Conservation (phyloP, 257 asterid genomes). For the Gentiana straminea region DNA sequence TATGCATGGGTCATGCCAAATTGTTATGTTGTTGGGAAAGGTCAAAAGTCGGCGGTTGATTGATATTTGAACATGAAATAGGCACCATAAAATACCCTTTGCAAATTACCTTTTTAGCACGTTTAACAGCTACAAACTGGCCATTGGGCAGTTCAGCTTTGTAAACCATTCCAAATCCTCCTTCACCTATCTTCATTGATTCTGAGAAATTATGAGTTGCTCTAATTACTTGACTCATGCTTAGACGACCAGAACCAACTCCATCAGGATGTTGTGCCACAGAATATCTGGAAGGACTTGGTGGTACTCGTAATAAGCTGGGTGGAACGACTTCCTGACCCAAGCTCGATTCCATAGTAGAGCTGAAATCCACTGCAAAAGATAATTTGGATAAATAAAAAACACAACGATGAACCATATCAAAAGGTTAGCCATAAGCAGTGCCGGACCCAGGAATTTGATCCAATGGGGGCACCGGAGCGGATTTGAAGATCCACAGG, state of each 20-base stretch:
- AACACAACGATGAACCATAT: no score
- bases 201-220: slow-evolving; percentile 74
- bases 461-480: no score
- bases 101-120: slow-evolving; percentile 76
- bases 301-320: slow-evolving; percentile 50
- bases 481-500: no score
- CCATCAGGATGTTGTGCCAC: slow-evolving; percentile 77
- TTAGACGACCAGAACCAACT: slow-evolving; percentile 78
- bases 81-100: neutral
- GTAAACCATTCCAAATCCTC: slow-evolving; percentile 92
- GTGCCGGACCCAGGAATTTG: no score
- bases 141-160: slow-evolving; percentile 80
- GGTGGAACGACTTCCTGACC: slow-evolving; percentile 8
- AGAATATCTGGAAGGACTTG: slow-evolving; percentile 92
- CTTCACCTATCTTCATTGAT: slow-evolving; percentile 67
- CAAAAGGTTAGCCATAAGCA: no score
- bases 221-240: slow-evolving; percentile 50
- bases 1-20: no score
- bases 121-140: slow-evolving; percentile 76
- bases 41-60: neutral
- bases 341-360: slow-evolving; percentile 10
- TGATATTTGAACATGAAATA: neutral
- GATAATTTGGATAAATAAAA: slow-evolving; percentile 1
- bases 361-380: slow-evolving; percentile 10
- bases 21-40: neutral